Evolutionary conservation across 169 alveolate genomes (phyloP), one percentile per base, ranked within the genome.

Genomic region (Nephromyces sp.): DNA sequence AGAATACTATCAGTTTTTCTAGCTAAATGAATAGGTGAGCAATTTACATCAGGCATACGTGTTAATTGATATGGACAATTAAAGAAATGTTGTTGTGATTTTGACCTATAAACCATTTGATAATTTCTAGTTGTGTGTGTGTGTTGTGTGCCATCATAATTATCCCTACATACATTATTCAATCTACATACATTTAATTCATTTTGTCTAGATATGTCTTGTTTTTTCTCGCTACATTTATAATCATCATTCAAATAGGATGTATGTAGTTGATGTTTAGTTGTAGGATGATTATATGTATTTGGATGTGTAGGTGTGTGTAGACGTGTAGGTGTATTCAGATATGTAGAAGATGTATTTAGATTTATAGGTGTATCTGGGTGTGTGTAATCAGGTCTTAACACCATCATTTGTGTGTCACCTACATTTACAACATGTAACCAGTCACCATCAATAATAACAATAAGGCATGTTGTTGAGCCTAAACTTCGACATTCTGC

Each of bases 21-120:
- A 35, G 76, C 70, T 35, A 86, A 34, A 53, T 80, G 78, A 32
- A 67, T 81, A 6, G 52, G 72, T 51, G 84, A 69, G 80, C 85
- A 80, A 68, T 80, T 81, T 29, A 63, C 35, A 64, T 80, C 82
- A 0, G 92, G 92, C 85, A 87, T 78, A 21, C 85, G 87, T 27
- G 92, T 72, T n/a, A 87, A 77, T 75, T 87, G 92, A 33, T 65
- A 82, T 28, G 92, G 92, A 32, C 89, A 81, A 63, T 87, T 87
- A 66, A 87, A 87, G 77, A 79, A 71, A 77, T 87, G 92, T 65
- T 77, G 84, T 77, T 87, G 89, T 30, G 85, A 74, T 52, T 68
- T 69, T 30, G 89, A 77, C 24, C 86, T 68, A 34, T 85, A 67
- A 8, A 83, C 66, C 21, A 85, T 64, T 68, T 76, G 81, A 72